Evolutionary conservation across 352 stramenopile genomes (phyloP), one percentile per base, ranked within the genome.

Genomic region (Pythium inflatum): DNA sequence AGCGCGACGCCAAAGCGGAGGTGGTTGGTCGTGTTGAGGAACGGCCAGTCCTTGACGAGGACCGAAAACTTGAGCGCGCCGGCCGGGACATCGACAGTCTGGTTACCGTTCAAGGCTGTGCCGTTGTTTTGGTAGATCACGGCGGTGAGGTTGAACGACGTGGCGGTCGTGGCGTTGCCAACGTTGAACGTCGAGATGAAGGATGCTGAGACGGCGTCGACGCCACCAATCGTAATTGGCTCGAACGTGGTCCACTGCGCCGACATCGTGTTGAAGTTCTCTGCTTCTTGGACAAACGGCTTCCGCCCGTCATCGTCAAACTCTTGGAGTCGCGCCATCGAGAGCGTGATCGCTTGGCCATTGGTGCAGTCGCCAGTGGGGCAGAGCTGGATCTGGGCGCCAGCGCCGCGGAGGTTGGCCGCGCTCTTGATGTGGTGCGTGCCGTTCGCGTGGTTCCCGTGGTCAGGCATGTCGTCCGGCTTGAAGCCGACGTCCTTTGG

Each of bases 361-460:
- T 61, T 57, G 9, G 24, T 22, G 48, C 64, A 72, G 54, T 77
- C 49, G 18, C 65, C 66, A 28, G 56, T 60, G n/a, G 80, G 77
- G 31, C 80, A 85, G 1, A 88, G 58, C 27, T 76, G 27, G 43
- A 88, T 83, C 33, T 78, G 75, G 25, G 65, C 77, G 14, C 71
- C 73, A 0, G 20, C 18, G 2, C 65, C 68, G 31, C 66, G 67
- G 31, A 87, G 83, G 43, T 77, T 81, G 45, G 71, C 77, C 0
- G 49, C 54, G 1, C 75, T 83, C 50, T 71, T 82, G 56, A 84
- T 77, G n/a, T n/a, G n/a, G n/a, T n/a, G n/a, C n/a, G n/a, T n/a
- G n/a, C n/a, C n/a, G 5, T 56, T 24, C 11, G 20, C 38, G 5
- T 5, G 5, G 40, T 48, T 20, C 13, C 40, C 14, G 14, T 48